These are phyloP conservation scores for Coemansia nantahalensis DNA, from an alignment of 192 early-diverging fungal species.

Conservation along the genomic window DNA sequence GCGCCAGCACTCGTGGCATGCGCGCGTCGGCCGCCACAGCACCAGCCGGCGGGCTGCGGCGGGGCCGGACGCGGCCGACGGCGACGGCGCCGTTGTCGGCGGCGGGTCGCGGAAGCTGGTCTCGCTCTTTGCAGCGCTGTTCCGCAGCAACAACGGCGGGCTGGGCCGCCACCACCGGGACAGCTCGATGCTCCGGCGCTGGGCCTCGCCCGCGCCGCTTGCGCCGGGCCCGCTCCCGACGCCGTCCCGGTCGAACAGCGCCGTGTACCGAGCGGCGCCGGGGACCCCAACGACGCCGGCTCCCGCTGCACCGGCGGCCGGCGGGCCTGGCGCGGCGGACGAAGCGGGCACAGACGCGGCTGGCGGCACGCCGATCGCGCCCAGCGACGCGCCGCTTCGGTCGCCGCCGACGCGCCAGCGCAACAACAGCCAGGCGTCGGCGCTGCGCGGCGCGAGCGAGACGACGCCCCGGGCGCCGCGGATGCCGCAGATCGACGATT, in stretches of 20 bases:
- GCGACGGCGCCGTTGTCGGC: constrained; percentile 12
- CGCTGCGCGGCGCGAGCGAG: constrained; percentile 32
- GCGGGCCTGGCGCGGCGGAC: constrained; percentile 1
- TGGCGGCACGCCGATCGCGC: too few species aligned
- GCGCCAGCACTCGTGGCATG: constrained; percentile 46
- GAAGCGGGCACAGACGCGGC: constrained; percentile 6
- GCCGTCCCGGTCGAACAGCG: constrained; percentile 22
- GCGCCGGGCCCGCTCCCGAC: constrained; percentile 23
- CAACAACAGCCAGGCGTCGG: constrained; percentile 45
- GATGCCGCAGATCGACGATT: constrained; percentile 85
- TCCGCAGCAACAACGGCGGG: constrained; percentile 43
- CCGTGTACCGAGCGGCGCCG: constrained; percentile 14
- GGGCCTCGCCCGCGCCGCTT: constrained; percentile 39
- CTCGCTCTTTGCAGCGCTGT: constrained; percentile 71
- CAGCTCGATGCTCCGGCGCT: constrained; percentile 29
- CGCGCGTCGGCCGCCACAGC: constrained; percentile 52
- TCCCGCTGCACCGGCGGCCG: constrained; percentile 3
- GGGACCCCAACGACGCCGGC: constrained; percentile 5
- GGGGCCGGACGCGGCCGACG: constrained; percentile 21
- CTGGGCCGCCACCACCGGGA: constrained; percentile 28
- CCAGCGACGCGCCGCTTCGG: constrained; percentile 21
- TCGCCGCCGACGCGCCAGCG: constrained; percentile 40
- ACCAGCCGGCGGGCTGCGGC: constrained; percentile 26
- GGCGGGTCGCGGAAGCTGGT: constrained; percentile 62
- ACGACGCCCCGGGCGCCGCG: constrained; percentile 46